phyloP scores from a whole-genome alignment of 2,329 filamentous ascomycete species.

The Botrytis pseudocinerea region DNA sequence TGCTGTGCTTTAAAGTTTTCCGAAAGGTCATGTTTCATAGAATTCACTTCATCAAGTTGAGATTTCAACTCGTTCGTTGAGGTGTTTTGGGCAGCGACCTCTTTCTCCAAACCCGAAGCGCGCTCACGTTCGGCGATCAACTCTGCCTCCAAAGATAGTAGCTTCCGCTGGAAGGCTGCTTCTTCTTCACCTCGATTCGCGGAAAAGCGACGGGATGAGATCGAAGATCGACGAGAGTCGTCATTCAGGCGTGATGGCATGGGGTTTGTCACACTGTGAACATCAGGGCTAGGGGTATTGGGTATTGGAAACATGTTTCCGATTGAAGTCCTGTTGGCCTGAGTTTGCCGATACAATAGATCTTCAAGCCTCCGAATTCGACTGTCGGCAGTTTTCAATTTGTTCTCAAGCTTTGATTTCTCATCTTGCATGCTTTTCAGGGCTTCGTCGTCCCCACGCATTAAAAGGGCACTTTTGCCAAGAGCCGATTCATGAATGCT shows the following conservation, averaged over 20 bases:
- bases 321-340: constrained; percentile 54
- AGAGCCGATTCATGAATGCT: constrained; percentile 90
- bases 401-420: constrained; percentile 72
- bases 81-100: constrained; percentile 59
- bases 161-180: constrained; percentile 60
- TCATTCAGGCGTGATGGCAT: constrained; percentile 41
- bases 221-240: constrained; percentile 58
- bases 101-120: constrained; percentile 66
- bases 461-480: constrained; percentile 80
- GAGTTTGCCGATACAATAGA: constrained; percentile 79
- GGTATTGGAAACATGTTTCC: constrained; percentile 57
- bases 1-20: constrained; percentile 93
- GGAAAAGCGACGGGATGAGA: constrained; percentile 61
- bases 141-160: constrained; percentile 74
- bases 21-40: constrained; percentile 90
- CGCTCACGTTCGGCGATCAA: constrained; percentile 71
- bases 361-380: constrained; percentile 90
- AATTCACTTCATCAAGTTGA: constrained; percentile 81
- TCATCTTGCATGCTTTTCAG: constrained; percentile 77
- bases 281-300: constrained; percentile 47
- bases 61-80: constrained; percentile 63
- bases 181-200: constrained; percentile 60
- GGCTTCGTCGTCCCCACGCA: constrained; percentile 85
- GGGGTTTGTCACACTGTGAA: constrained; percentile 49
- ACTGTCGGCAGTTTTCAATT: constrained; percentile 80